These are phyloP conservation scores for Themeda triandra DNA, from an alignment of 176 grass and related monocot species.

Conservation along the genomic window DNA sequence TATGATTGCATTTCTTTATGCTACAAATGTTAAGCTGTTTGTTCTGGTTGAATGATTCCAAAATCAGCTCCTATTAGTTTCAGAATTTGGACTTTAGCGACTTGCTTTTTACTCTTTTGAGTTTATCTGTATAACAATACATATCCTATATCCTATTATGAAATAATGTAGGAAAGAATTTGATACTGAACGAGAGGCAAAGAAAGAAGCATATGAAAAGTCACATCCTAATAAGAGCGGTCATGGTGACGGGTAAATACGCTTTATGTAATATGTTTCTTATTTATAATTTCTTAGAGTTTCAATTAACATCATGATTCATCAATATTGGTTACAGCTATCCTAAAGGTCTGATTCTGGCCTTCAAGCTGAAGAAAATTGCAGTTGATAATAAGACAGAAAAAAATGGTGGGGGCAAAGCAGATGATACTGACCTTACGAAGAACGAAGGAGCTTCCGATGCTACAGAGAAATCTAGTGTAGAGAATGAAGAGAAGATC, in stretches of 20 bases:
- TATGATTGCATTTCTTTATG: neutral
- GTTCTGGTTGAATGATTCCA: neutral
- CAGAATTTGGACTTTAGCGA: neutral
- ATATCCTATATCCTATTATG: constrained; percentile 20
- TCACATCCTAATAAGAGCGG: constrained; percentile 28
- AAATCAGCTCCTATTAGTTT: constrained; percentile 11
- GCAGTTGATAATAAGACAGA: constrained; percentile 13
- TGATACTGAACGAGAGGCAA: constrained; percentile 70
- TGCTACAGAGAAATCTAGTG: constrained; percentile 18
- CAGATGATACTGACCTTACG: constrained; percentile 11
- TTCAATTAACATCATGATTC: constrained; percentile 20
- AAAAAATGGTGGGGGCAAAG: constrained; percentile 47
- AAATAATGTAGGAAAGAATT: constrained; percentile 83
- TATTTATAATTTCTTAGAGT: neutral
- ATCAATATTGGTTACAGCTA: constrained; percentile 49
- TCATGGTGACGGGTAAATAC: constrained; percentile 51
- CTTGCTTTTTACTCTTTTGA: neutral
- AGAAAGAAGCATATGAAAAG: constrained; percentile 48
- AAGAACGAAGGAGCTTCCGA: constrained; percentile 33
- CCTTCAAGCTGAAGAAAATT: constrained; percentile 84
- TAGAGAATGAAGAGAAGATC: constrained; percentile 29
- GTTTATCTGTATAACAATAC: constrained; percentile 13
- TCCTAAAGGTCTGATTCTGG: constrained; percentile 80
- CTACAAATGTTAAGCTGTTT: constrained; percentile 1
- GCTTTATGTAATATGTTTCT: constrained; percentile 17